Base-by-base conservation (phyloP, 768 basidiomycete species). In the Piloderma croceum region DNA sequence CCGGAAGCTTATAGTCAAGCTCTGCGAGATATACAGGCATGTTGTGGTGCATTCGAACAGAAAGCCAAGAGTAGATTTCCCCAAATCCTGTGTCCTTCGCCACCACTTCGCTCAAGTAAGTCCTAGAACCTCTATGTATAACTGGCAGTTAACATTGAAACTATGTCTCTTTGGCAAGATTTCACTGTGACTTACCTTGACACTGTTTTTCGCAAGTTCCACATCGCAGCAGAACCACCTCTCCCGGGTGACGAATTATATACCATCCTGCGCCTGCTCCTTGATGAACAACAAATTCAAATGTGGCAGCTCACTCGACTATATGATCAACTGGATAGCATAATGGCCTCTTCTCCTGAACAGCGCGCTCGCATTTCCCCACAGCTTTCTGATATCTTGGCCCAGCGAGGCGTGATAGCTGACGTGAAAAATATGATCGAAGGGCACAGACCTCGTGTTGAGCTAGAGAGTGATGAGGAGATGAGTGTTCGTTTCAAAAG, bases 291-390 rank as follows among this genome's bases (percentile, higher is more conserved):
- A n/a, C n/a, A n/a, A n/a, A n/a, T n/a, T n/a, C n/a, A n/a, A n/a
- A 12, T 31, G 23, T 10, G 9, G 12, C 24, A n/a, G 9, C 17
- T 24, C n/a, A 29, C 38, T 5, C 38, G 38, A 5, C 13, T 39
- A 12, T 39, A 39, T 18, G 38, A 39, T 22, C 6, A 39, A 18
- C 29, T 39, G 6, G 38, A 39, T 21, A 39, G 7, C 15, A 27
- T 39, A 13, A 5, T 39, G 5, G 25, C n/a, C 11, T 12, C 7
- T n/a, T 18, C 15, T 21, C 36, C 38, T n/a, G 21, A 27, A 5
- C 24, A 39, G 38, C 38, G 29, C n/a, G 29, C 15, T 5, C 38
- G 38, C 19, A 39, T 39, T 17, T 7, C 38, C 9, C 24, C 27
- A 7, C 38, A 5, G 6, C 17, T 39, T 10, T 7, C 13, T 18